Base-by-base conservation (phyloP, 176 grass and related monocot species). In the Juncus inflexus region DNA sequence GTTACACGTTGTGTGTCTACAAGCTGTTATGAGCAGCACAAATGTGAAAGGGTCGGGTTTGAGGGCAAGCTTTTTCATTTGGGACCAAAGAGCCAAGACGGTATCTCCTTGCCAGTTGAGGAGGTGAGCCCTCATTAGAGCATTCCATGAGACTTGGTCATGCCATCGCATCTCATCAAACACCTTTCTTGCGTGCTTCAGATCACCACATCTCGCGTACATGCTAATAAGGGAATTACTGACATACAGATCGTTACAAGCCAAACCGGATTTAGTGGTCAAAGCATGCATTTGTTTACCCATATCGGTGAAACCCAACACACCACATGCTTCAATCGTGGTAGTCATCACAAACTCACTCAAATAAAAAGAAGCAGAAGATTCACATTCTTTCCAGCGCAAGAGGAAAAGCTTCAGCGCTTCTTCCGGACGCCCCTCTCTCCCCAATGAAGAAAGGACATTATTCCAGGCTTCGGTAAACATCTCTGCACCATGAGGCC, bases 261-360 rank as follows among this genome's bases (percentile, higher is more conserved):
- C 40, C 58, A 76, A 60, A 50, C 65, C 67, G 38, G 9, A 84
- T 69, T 84, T 84, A 65, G 35, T 57, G 41, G 69, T 42, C 19
- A 79, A 57, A 75, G 62, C 68, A 28, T 84, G 81, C 51, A 84
- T 63, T 67, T 84, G 75, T 58, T 70, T 63, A 61, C 81, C 81
- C 76, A 79, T 51, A 38, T 74, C 69, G 39, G 7, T 51, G 42
- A 79, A 79, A 37, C 81, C 81, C 63, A 84, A 70, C 43, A 50
- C 49, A 69, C 76, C 58, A 16, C 69, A 84, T 39, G 66, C 64
- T 64, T 69, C 81, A 67, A 84, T 64, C 7, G 78, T 41, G 13
- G 76, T 70, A 9, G 81, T 57, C 49, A 69, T 60, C 7, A 66
- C 42, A 55, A 74, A 84, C 74, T 79, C 81, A 69, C 78, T 75